Conservation (phyloP, 148 eudicot species). For the Mesembryanthemum crystallinum region DNA sequence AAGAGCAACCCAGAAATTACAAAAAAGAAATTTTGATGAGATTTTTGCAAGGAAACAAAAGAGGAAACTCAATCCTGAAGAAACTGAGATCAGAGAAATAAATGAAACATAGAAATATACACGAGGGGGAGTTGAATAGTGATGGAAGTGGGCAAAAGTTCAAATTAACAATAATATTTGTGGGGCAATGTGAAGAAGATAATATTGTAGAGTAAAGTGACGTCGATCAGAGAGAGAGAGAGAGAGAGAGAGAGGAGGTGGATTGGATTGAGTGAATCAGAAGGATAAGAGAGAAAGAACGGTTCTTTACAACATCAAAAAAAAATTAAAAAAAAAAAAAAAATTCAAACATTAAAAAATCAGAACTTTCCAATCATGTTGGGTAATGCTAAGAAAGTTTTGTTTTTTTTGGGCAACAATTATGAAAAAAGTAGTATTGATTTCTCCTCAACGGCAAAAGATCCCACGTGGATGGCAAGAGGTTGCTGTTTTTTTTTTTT, state of each 20-base stretch:
- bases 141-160: background rate
- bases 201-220: slow-evolving; percentile 19
- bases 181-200: slow-evolving; percentile 18
- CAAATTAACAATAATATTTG: background rate
- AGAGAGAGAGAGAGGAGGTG: slow-evolving; percentile 2
- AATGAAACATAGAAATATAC: background rate
- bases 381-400: background rate
- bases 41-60: slow-evolving; percentile 8
- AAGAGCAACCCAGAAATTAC: slow-evolving; percentile 1
- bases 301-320: background rate
- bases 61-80: background rate
- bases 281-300: slow-evolving; percentile 21
- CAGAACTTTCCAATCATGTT: background rate
- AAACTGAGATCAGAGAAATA: background rate
- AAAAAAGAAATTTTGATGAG: background rate
- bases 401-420: too few relatives aligned
- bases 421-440: too few relatives aligned
- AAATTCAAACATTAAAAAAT: background rate
- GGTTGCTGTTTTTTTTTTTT: too few relatives aligned
- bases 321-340: too few relatives aligned
- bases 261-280: slow-evolving; percentile 29
- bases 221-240: slow-evolving; percentile 22
- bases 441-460: background rate
- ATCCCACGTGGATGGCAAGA: slow-evolving; percentile 1
- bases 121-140: background rate